Percentiles rank a stretch among this genome's conserved stretches.
Evolutionary conservation across 2,329 filamentous ascomycete species (phyloP).

Genomic region (Xenoacremonium recifei): DNA sequence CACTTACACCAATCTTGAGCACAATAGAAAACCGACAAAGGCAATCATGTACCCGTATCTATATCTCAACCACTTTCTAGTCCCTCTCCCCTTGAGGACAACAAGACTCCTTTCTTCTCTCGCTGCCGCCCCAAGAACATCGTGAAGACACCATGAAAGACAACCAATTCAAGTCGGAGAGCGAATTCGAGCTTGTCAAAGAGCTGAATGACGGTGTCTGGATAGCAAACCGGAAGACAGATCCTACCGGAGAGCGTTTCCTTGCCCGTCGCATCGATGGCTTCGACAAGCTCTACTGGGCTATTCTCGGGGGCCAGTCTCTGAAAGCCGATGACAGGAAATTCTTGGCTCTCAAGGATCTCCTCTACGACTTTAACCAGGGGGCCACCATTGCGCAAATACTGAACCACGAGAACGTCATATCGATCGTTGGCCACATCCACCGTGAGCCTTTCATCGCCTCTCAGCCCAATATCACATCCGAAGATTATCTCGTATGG

Average conservation of each 20-base stretch:
- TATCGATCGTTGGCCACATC: slow-evolving; percentile 42
- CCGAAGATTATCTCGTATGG: slow-evolving; percentile 42
- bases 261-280: slow-evolving; percentile 27
- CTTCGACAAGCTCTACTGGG: background rate
- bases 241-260: slow-evolving; percentile 31
- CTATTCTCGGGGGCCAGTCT: background rate
- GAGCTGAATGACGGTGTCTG: slow-evolving; percentile 26
- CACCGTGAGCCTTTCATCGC: slow-evolving; percentile 18
- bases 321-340: slow-evolving; percentile 15
- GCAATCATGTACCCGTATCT: background rate
- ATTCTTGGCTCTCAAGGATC: slow-evolving; percentile 20
- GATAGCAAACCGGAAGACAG: slow-evolving; percentile 28
- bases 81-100: background rate
- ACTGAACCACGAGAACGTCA: slow-evolving; percentile 50
- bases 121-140: background rate
- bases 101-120: background rate
- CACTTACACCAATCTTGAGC: background rate
- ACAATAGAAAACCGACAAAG: background rate
- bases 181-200: slow-evolving; percentile 30
- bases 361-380: slow-evolving; percentile 29
- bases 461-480: slow-evolving; percentile 9
- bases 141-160: slow-evolving; percentile 1
- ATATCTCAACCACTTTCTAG: background rate
- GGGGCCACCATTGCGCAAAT: slow-evolving; percentile 32
- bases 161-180: slow-evolving; percentile 1